Base-by-base conservation (phyloP, 1,139 yeast species). In the Blastobotrys aristatus region DNA sequence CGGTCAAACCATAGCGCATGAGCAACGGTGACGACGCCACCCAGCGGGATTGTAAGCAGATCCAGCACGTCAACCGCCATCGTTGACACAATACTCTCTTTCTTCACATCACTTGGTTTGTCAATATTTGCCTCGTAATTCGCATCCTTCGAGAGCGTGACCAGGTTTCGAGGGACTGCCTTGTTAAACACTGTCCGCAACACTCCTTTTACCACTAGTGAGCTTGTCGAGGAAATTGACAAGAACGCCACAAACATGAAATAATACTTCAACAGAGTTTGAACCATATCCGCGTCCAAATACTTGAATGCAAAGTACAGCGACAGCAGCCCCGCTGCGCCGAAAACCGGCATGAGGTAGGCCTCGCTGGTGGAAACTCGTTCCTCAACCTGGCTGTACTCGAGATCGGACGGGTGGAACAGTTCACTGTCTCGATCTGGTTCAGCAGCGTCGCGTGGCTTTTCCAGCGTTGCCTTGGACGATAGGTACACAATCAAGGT, bases 331-430 rank as follows among this genome's bases (percentile, higher is more conserved):
- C 60, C 57, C 6, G 53, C 45, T 0, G 72, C 72, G 1, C 75
- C 74, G 17, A 71, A 11, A 2, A 76, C 49, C 0, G 82, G 81
- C 60, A 74, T 57, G 8, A 61, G 24, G 6, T 70, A 35, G 0
- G 74, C 79, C 26, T 64, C 65, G 61, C 51, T 43, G 36, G 40
- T 39, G 16, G 45, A 20, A 30, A 49, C 24, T n/a, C 48, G 14
- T 8, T 49, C 52, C 24, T 43, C 50, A 1, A 35, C 35, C 13
- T 36, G 33, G 13, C 35, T 13, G 40, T 44, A 37, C 41, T 75
- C 79, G 34, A 69, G 63, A 55, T 77, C 82, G 0, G 72, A 54
- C 10, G 74, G 75, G 57, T 79, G 80, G 61, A 69, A 78, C 21
- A 67, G 54, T 1, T 67, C 67, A 42, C 69, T 70, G 24, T 67